Evolutionary conservation across 345 rosid genomes (phyloP).

Genomic region (Salix viminalis): DNA sequence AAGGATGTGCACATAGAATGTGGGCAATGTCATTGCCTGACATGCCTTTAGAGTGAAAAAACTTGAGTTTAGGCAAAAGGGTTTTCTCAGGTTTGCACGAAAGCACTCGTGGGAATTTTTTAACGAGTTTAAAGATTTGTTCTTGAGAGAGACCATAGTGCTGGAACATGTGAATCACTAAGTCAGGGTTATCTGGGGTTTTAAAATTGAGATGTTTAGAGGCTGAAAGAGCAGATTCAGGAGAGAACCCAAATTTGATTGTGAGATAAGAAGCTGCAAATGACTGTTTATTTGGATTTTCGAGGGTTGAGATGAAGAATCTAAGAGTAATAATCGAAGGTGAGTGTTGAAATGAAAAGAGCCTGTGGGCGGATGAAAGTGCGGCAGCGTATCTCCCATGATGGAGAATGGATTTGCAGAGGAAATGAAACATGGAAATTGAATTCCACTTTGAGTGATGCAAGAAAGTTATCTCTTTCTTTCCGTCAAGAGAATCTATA

Average conservation of each 20-base stretch:
- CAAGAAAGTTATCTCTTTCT: too few species aligned
- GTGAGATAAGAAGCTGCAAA: constrained; percentile 6
- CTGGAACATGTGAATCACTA: not conserved
- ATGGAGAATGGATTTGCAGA: too few species aligned
- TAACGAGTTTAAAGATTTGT: constrained; percentile 1
- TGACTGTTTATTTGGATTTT: not conserved
- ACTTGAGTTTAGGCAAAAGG: constrained; percentile 3
- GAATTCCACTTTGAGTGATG: too few species aligned
- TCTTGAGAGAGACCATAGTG: not conserved
- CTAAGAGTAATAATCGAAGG: too few species aligned
- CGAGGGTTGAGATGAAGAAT: not conserved
- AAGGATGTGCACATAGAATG: not conserved
- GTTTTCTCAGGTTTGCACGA: not conserved
- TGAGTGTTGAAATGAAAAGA: too few species aligned
- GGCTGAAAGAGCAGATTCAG: constrained; percentile 2
- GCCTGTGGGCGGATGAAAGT: not conserved
- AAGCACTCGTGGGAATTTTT: not conserved
- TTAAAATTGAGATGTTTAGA: not conserved
- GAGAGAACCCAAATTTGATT: constrained; percentile 10
- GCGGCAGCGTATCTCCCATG: too few species aligned
- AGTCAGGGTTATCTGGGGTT: constrained; percentile 3
- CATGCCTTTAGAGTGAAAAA: not conserved
- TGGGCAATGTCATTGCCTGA: not conserved
- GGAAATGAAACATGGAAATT: too few species aligned
- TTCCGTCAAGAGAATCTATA: too few species aligned